Base-by-base conservation (phyloP, 345 rosid species). In the Psidium guajava region DNA sequence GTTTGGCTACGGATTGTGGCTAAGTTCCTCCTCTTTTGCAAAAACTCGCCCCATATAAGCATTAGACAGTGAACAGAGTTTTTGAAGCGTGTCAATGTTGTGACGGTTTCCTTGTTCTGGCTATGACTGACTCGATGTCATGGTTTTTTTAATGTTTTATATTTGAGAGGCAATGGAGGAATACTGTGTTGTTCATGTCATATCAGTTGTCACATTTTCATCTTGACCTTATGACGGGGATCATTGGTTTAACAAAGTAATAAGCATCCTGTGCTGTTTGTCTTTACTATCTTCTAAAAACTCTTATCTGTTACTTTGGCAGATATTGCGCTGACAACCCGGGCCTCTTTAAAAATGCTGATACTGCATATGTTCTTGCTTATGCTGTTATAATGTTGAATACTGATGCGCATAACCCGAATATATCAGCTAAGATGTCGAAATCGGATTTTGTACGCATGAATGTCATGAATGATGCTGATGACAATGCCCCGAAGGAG, bases 301-400 rank as follows among this genome's bases (percentile, higher is more conserved):
- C 58, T 51, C 58, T 73, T 57, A n/a, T 77, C 18, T 83, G 50
- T 83, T 82, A 27, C 58, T 69, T 75, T 59, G 77, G 93, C 94
- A 97, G 99, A 91, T 97, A 95, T 91, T 96, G 98, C 88, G 98
- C 99, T 85, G 95, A 96, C 89, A 96, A 96, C 88, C 98, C 98
- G 24, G 98, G 93, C 86, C 98, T 97, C 82, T 95, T 96, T 90
- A 93, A 93, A 90, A 97, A 97, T 90, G 98, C 99, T 84, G 99
- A 97, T 86, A 97, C 99, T 84, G 99, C 99, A 58, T 97, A 97
- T 91, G 97, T 97, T 91, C 99, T 97, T 89, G 99, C 99, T 85
- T 97, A 97, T 90, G 98, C 99, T 82, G 98, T 97, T 90, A 97
- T 97, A 89, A 93, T 97, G 99, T 87, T 97, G 90, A 97, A 97